Base-by-base conservation (phyloP, 352 stramenopile genomes). In the Peronospora destructor region DNA sequence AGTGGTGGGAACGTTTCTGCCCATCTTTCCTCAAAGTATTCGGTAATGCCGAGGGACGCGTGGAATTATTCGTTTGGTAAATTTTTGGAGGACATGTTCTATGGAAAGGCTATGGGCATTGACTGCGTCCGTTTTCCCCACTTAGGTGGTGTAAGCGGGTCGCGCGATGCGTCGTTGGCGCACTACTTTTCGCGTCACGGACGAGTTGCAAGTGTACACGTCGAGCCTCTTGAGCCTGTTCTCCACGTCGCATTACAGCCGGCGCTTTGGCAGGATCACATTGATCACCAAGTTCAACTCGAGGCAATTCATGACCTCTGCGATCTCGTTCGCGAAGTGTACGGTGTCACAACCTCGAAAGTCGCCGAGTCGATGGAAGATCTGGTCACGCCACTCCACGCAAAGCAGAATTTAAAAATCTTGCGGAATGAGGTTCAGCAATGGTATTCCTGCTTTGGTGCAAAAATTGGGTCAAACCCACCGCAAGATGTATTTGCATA, bases 61-160 rank as follows among this genome's bases (percentile, higher is more conserved):
- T 85, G 78, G 68, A 88, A 91, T 43, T 92, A 89, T 46, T 92
- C 81, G 12, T 94, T 94, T 57, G 84, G 84, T 2, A 94, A 92
- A 53, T 91, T 91, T 47, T 44, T 94, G 6, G 84, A 94, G 59
- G 79, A 86, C 36, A 68, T 91, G 62, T 73, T 94, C 16, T 94
- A 94, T 56, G 75, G 80, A 44, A 87, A 88, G 46, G 68, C 79
- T 3, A 74, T 94, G 68, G 42, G 61, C 11, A 72, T 91, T 39
- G 83, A 94, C 34, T 69, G 49, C n/a, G 42, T 64, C 12, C 77
- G 78, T 0, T 88, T 87, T 45, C 77, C 78, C 8, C 76, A 90
- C 44, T 56, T 91, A 34, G 58, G 37, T 43, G 58, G 66, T 25
- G 59, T 88, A 6, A 67, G 53, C 29, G 69, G 73, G 10, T 86